These are phyloP conservation scores for Colletotrichum gloeosporioides DNA, from an alignment of 2,329 filamentous ascomycete species.

Conservation along the genomic window DNA sequence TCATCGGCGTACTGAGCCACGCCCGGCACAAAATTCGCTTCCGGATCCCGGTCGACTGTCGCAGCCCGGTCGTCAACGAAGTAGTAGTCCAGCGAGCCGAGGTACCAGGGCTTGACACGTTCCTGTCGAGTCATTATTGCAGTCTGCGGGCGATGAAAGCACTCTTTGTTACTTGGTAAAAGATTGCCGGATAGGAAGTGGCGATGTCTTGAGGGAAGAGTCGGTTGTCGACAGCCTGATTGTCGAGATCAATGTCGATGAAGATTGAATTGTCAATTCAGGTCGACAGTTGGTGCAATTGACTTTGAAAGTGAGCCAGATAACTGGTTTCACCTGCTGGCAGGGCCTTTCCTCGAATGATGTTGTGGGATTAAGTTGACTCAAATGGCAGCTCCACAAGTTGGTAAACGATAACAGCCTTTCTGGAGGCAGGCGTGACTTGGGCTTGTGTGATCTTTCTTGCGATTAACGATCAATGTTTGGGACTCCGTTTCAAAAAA, in stretches of 20 bases:
- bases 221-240: not conserved
- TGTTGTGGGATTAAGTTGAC: no score
- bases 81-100: not conserved
- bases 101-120: not conserved
- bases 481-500: not conserved
- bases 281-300: not conserved
- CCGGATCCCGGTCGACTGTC: not conserved
- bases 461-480: not conserved
- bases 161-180: rapidly evolving
- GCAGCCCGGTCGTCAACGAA: not conserved
- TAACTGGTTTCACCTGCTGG: rapidly evolving
- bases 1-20: not conserved
- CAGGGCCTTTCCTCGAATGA: no score
- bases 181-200: not conserved
- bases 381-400: no score
- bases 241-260: not conserved
- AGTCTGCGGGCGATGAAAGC: not conserved
- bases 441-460: not conserved
- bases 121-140: not conserved
- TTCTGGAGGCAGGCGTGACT: no score
- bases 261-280: not conserved
- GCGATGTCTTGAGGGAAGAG: not conserved
- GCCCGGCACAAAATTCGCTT: not conserved
- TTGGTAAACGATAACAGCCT: no score
- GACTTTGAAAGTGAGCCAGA: no score